Evolutionary conservation across 164 flowering plant genomes (phyloP), one percentile per base, ranked within the genome.

Genomic region (Amborella trichopoda): DNA sequence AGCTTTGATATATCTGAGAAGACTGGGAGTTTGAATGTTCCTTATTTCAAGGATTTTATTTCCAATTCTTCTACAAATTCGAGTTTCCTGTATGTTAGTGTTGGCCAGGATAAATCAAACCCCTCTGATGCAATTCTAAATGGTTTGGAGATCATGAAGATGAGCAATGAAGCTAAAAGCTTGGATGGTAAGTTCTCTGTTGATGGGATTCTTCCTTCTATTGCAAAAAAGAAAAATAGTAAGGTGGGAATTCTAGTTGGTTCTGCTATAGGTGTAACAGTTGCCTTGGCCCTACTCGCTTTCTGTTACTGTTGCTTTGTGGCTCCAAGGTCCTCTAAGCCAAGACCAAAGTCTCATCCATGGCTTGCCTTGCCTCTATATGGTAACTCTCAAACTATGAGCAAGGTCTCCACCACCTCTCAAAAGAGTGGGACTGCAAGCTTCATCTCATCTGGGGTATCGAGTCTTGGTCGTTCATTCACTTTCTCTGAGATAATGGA

Each of bases 341-440:
- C 2, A 69, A 52, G 52, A 58, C 21, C 79, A 67, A 46, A 74
- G 72, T 32, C 71, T 72, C 40, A 37, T 53, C 56, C 91, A 43
- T 83, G 88, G 94, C 65, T 82, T 40, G 87, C 91, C 40, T 59
- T 84, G 56, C 93, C 93, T 25, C 48, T 78, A 32, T 75, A 81
- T 65, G 97, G 95, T 48, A 81, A 74, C 50, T 89, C 95, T 21
- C 71, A 64, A 50, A 76, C 89, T 30, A 55, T 84, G 70, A 76
- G 86, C 4, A 82, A 80, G 50, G 63, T 62, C 63, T 83, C 96
- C 24, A 75, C 81, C 26, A 51, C 60, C 53, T 87, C 96, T 45
- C 87, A 75, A 36, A 86, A 80, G 81, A 83, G 90, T 68, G 80
- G 68, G 48, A 83, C 96, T 0, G 88, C 86, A 2, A 87, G 96